These are phyloP conservation scores for Calocybe indica DNA, from an alignment of 768 basidiomycete genomes.

Conservation along the genomic window DNA sequence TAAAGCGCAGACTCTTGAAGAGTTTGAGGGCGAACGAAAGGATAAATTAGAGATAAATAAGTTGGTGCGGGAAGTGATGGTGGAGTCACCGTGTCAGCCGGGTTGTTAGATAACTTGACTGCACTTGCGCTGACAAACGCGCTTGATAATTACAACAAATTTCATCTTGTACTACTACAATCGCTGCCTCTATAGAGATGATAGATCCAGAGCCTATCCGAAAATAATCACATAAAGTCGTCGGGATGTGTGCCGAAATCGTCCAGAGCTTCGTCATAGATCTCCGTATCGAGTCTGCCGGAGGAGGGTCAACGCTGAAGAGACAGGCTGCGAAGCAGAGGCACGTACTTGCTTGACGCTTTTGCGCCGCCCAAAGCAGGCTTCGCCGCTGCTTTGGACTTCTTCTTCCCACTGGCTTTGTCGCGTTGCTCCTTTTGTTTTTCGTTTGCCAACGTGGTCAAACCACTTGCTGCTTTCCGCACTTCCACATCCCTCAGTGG, in stretches of 20 bases:
- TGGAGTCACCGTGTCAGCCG: neutral
- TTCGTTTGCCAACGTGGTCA: conserved; percentile 89
- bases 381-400: conserved; percentile 63
- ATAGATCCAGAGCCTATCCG: neutral
- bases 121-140: conserved; percentile 1
- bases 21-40: conserved; percentile 1
- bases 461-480: conserved; percentile 76
- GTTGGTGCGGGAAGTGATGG: neutral
- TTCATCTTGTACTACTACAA: neutral
- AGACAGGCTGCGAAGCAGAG: neutral
- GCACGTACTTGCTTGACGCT: conserved; percentile 50
- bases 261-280: conserved; percentile 88
- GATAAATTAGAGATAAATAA: conserved; percentile 9
- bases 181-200: neutral
- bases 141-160: neutral
- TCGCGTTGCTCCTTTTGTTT: conserved; percentile 91
- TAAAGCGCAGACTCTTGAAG: neutral
- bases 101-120: neutral
- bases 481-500: conserved; percentile 89
- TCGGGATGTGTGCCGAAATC: conserved; percentile 72
- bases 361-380: conserved; percentile 76
- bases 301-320: conserved; percentile 9
- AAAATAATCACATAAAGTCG: conserved; percentile 81
- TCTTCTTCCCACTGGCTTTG: conserved; percentile 87
- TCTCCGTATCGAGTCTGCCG: conserved; percentile 65